Conservation (phyloP, 129 eudicot genomes). For the Lactuca sativa region DNA sequence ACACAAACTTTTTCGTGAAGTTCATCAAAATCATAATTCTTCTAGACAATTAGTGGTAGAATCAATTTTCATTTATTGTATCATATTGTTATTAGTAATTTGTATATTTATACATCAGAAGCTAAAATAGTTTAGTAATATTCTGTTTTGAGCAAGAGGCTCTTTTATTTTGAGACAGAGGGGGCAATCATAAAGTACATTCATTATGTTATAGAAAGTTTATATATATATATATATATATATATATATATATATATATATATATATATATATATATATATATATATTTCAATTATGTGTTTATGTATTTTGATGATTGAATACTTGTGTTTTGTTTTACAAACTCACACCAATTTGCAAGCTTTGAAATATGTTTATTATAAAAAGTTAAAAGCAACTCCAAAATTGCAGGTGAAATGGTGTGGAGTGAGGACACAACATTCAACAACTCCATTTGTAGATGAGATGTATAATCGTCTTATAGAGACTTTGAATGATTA, state of each 20-base stretch:
- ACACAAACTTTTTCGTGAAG: not conserved
- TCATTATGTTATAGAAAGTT: not conserved
- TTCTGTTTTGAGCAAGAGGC: conserved; percentile 2
- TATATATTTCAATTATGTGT: not conserved
- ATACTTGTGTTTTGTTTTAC: conserved; percentile 1
- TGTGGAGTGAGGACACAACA: conserved; percentile 74
- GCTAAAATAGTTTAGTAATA: not conserved
- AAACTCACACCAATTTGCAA: not conserved
- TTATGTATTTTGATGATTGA: not conserved
- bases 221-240: not conserved
- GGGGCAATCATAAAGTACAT: not conserved
- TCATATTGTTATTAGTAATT: not conserved
- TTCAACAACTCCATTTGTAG: conserved; percentile 77
- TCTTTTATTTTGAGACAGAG: not conserved
- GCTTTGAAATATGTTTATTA: not conserved
- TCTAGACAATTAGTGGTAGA: not conserved
- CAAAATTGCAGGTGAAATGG: conserved; percentile 59
- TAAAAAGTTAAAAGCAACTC: not conserved
- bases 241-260: too few relatives aligned
- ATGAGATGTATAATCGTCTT: conserved; percentile 75
- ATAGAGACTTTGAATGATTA: conserved; percentile 62
- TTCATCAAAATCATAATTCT: not conserved
- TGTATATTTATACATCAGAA: not conserved
- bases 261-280: too few relatives aligned
- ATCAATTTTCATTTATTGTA: not conserved